Conservation (phyloP, 148 eudicot genomes). For the Vaccinium darrowii region DNA sequence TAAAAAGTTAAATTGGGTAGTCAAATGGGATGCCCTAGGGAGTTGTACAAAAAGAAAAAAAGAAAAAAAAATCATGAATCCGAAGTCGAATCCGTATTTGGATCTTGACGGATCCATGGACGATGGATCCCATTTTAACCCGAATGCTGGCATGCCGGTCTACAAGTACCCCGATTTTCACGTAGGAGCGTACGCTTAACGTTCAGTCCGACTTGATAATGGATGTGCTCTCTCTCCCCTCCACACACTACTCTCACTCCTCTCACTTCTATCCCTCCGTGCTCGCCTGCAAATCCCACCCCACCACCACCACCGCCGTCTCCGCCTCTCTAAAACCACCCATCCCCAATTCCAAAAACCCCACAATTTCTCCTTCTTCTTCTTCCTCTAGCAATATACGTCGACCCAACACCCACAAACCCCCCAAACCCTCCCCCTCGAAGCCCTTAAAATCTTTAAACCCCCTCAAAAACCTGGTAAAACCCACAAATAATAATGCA, state of each 20-base stretch:
- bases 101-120: not conserved
- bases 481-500: conserved; percentile 27
- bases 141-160: not conserved
- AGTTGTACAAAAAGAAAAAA: too few species aligned
- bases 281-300: conserved; percentile 34
- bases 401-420: conserved; percentile 50
- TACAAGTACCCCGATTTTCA: not conserved
- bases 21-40: too few species aligned
- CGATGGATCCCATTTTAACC: not conserved
- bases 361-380: conserved; percentile 37
- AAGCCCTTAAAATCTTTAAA: conserved; percentile 31
- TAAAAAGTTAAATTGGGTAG: too few species aligned
- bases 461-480: conserved; percentile 52
- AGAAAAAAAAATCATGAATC: too few species aligned
- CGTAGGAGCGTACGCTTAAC: not conserved
- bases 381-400: conserved; percentile 38
- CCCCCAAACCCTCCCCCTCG: conserved; percentile 31
- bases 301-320: conserved; percentile 20
- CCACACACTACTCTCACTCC: conserved; percentile 35
- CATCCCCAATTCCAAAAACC: conserved; percentile 29
- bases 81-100: not conserved
- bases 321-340: conserved; percentile 15
- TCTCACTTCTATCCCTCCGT: conserved; percentile 28
- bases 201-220: conserved; percentile 11
- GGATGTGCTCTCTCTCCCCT: conserved; percentile 43